Conservation (phyloP, 2,329 filamentous ascomycete species). For the Nannizziopsis barbatae region DNA sequence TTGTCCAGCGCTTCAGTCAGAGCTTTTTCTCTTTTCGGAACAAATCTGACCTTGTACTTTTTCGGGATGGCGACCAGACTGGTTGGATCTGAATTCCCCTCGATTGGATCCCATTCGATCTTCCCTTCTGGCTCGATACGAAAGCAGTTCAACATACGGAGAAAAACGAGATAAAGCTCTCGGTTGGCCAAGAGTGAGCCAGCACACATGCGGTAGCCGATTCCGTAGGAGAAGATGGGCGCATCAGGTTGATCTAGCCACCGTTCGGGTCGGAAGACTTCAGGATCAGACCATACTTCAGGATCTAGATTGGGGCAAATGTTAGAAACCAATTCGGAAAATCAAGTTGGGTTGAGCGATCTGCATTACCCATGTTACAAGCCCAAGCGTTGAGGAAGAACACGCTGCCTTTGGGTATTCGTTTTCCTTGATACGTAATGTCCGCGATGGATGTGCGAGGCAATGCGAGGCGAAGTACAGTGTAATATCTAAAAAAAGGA, state of each 20-base stretch:
- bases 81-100: conserved; percentile 50
- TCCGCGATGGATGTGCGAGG: conserved; percentile 52
- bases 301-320: conserved; percentile 31
- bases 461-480: conserved; percentile 51
- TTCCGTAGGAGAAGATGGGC: conserved; percentile 53
- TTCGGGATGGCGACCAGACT: conserved; percentile 52
- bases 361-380: conserved; percentile 52
- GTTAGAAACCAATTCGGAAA: conserved; percentile 3
- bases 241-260: conserved; percentile 55
- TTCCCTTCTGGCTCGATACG: conserved; percentile 45
- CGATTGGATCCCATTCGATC: conserved; percentile 49
- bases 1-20: conserved; percentile 34
- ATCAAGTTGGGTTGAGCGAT: background rate
- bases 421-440: conserved; percentile 45
- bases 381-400: conserved; percentile 58
- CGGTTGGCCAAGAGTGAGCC: conserved; percentile 53
- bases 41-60: conserved; percentile 48
- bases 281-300: conserved; percentile 48
- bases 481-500: conserved; percentile 42
- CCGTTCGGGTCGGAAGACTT: conserved; percentile 49
- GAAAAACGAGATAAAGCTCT: conserved; percentile 54
- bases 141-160: conserved; percentile 52
- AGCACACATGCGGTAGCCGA: conserved; percentile 58
- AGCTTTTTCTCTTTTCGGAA: conserved; percentile 42
- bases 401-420: conserved; percentile 52